Conservation (phyloP, 306 rosid species). For the Vigna trinervia region DNA sequence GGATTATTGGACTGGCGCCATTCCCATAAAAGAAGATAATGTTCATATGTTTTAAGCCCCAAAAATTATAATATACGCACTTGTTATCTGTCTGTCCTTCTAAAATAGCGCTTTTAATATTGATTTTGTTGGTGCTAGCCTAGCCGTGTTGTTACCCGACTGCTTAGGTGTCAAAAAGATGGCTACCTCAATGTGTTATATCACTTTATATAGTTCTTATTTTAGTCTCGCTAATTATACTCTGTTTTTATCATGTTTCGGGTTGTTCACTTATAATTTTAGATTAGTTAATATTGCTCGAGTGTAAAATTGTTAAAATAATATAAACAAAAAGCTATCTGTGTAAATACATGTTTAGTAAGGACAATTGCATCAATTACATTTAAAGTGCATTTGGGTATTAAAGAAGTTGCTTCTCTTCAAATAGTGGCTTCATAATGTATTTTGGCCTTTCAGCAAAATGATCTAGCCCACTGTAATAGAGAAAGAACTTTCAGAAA, state of each 20-base stretch:
- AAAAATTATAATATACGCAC: too few relatives aligned
- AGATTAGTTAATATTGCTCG: not conserved
- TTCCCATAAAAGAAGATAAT: too few relatives aligned
- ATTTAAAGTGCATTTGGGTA: not conserved
- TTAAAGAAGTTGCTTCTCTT: not conserved
- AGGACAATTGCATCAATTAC: not conserved
- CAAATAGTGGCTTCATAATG: not conserved
- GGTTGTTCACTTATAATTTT: not conserved
- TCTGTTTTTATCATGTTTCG: not conserved
- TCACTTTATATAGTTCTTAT: too few relatives aligned
- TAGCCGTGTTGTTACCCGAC: too few relatives aligned
- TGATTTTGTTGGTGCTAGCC: too few relatives aligned
- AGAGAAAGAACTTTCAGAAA: not conserved
- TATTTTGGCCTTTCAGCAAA: not conserved
- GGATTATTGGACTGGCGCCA: not conserved
- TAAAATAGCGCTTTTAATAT: too few relatives aligned
- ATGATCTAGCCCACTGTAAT: not conserved
- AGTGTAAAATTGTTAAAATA: not conserved
- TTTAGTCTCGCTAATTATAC: too few relatives aligned
- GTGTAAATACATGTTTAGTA: not conserved
- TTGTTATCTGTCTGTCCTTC: too few relatives aligned
- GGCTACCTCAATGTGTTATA: too few relatives aligned
- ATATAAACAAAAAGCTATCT: not conserved
- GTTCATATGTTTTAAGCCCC: too few relatives aligned
- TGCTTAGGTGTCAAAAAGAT: too few relatives aligned